Conservation (phyloP, 164 flowering plant genomes). For the Kingdonia uniflora region DNA sequence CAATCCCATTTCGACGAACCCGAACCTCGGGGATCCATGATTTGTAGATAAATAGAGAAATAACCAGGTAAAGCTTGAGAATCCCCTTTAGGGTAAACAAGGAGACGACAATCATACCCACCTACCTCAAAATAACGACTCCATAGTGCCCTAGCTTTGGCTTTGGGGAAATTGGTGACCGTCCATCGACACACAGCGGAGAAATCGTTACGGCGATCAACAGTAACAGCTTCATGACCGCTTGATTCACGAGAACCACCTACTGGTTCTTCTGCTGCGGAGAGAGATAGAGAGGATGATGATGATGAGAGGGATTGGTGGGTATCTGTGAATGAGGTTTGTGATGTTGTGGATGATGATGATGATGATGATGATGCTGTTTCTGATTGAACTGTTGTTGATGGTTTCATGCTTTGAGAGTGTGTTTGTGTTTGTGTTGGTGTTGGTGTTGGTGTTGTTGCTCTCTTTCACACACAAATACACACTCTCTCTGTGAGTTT, state of each 20-base stretch:
- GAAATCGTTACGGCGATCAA: conserved; percentile 58
- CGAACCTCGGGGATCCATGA: conserved; percentile 77
- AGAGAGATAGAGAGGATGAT: background rate
- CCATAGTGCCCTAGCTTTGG: conserved; percentile 79
- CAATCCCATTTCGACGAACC: conserved; percentile 86
- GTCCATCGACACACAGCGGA: conserved; percentile 83
- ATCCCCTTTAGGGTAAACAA: conserved; percentile 90
- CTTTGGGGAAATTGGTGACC: conserved; percentile 54
- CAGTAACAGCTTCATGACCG: conserved; percentile 43
- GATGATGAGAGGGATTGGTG: background rate
- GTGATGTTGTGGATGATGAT: conserved; percentile 4
- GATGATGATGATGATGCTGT: background rate
- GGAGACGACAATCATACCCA: conserved; percentile 79
- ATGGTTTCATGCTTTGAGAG: no score
- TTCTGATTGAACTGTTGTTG: no score
- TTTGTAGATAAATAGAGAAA: conserved; percentile 73
- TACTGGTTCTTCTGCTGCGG: conserved; percentile 6
- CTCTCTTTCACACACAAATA: no score
- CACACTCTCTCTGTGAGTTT: no score
- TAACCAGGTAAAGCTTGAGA: conserved; percentile 92
- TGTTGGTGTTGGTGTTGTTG: no score
- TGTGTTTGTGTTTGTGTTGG: no score
- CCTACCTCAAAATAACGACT: conserved; percentile 92
- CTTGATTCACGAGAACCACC: conserved; percentile 15
- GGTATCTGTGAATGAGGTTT: background rate